Conservation (phyloP, 352 stramenopile species). For the Pythium myriotylum region DNA sequence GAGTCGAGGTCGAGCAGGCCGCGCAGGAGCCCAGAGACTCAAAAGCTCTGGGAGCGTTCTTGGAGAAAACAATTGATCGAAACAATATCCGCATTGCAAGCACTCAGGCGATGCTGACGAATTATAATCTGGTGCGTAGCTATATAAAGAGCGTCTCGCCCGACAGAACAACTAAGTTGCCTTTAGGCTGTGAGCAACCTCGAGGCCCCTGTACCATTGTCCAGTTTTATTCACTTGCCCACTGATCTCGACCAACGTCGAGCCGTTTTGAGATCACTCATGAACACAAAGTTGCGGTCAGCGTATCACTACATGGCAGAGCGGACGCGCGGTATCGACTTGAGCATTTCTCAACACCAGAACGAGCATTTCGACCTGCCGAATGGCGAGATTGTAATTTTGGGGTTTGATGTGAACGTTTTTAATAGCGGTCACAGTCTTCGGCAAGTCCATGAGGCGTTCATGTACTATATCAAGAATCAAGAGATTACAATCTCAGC, state of each 20-base stretch:
- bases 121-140: conserved; percentile 4
- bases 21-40: neutral
- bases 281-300: conserved; percentile 4
- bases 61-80: neutral
- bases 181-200: neutral
- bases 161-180: too few relatives aligned
- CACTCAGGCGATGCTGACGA: neutral
- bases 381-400: conserved; percentile 5
- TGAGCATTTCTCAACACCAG: conserved; percentile 16
- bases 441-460: conserved; percentile 20
- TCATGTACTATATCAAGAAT: conserved; percentile 12
- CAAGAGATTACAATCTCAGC: conserved; percentile 21
- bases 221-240: conserved; percentile 16
- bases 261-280: conserved; percentile 3
- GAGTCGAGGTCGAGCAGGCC: neutral
- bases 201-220: conserved; percentile 8
- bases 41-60: neutral
- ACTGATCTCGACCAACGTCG: neutral
- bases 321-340: conserved; percentile 17
- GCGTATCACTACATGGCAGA: conserved; percentile 12
- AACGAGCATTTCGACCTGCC: conserved; percentile 21
- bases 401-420: conserved; percentile 14
- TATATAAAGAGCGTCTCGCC: too few relatives aligned
- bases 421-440: conserved; percentile 15
- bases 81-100: conserved; percentile 1